Evolutionary conservation across 768 basidiomycete genomes (phyloP).

Genomic region (Pisolithus microcarpus): DNA sequence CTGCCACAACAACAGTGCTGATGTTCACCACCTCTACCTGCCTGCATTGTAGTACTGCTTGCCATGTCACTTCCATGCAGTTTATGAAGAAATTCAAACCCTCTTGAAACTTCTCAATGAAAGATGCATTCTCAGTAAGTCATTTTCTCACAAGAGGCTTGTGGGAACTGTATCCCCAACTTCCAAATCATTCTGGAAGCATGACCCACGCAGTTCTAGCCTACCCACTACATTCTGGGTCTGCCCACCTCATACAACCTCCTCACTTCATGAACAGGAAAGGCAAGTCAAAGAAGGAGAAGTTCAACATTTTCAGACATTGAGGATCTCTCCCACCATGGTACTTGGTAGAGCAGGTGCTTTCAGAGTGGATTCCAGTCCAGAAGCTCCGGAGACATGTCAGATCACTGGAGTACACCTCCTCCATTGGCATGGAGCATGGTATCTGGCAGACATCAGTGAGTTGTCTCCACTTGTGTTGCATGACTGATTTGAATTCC

Average conservation of each 20-base stretch:
- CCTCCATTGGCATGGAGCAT: slow-evolving; percentile 70
- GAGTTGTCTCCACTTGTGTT: slow-evolving; percentile 18
- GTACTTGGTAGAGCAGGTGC: slow-evolving; percentile 56
- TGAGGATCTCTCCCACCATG: slow-evolving; percentile 80
- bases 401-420: slow-evolving; percentile 65
- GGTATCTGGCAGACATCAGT: slow-evolving; percentile 34
- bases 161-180: no score
- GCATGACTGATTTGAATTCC: slow-evolving; percentile 5
- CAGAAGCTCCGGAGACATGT: slow-evolving; percentile 62
- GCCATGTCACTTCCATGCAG: no score
- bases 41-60: no score
- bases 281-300: slow-evolving; percentile 18
- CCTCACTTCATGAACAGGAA: slow-evolving; percentile 11
- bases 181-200: no score
- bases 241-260: slow-evolving; percentile 42
- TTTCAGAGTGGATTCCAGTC: slow-evolving; percentile 64
- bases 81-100: no score
- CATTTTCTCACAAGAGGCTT: no score
- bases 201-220: slow-evolving; percentile 42
- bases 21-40: no score
- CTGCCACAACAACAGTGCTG: no score
- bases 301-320: slow-evolving; percentile 58
- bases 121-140: no score
- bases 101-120: no score
- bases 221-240: slow-evolving; percentile 64